Percentiles rank a stretch among this genome's conserved stretches.
Evolutionary conservation across 1,139 yeast species (phyloP).

Genomic region (Saccharomyces pastorianus): DNA sequence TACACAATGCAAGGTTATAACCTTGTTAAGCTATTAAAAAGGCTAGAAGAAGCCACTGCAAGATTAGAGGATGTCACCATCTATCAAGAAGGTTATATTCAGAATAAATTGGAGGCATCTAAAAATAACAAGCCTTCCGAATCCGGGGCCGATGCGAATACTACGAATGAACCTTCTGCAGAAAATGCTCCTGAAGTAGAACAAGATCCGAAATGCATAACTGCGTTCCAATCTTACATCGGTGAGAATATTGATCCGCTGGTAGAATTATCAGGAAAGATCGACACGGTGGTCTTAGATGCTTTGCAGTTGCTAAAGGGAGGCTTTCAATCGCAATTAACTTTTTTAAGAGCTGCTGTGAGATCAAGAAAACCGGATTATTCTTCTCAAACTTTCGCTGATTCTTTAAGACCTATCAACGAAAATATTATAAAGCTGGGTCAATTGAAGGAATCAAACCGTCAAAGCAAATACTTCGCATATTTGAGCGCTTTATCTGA

Average conservation of each 20-base stretch:
- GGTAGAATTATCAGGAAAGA: conserved; percentile 45
- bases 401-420: conserved; percentile 63
- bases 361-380: conserved; percentile 58
- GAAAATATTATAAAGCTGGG: conserved; percentile 50
- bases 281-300: conserved; percentile 58
- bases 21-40: conserved; percentile 68
- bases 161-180: conserved; percentile 19
- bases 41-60: conserved; percentile 89
- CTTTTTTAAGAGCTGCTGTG: conserved; percentile 52
- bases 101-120: conserved; percentile 21
- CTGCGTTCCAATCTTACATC: conserved; percentile 49
- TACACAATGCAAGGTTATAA: conserved; percentile 72
- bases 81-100: conserved; percentile 51
- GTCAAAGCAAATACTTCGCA: conserved; percentile 55
- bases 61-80: conserved; percentile 83
- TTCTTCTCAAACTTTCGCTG: conserved; percentile 45
- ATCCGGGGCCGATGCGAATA: conserved; percentile 11
- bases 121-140: conserved; percentile 4
- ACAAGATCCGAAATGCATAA: conserved; percentile 37
- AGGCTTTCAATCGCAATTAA: conserved; percentile 55
- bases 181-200: conserved; percentile 24
- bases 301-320: conserved; percentile 47
- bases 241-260: conserved; percentile 52
- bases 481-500: conserved; percentile 80
- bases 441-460: conserved; percentile 63